Evolutionary conservation across 2,329 filamentous ascomycete genomes (phyloP), one percentile per base, ranked within the genome.

Genomic region (Colletotrichum trifolii): DNA sequence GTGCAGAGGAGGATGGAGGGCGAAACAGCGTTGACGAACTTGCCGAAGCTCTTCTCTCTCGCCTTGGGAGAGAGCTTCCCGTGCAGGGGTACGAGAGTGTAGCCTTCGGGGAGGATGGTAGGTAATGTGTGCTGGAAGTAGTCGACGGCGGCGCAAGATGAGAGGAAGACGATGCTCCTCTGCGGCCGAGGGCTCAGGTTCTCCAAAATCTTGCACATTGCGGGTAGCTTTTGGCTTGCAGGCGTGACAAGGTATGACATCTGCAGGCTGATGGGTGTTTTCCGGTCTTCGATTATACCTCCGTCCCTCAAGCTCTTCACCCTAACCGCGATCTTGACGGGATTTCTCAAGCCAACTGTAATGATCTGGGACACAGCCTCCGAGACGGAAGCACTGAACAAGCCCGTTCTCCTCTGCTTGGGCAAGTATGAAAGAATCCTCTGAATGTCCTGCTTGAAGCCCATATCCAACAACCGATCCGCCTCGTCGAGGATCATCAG

Each of bases 351-450:
- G 17, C 96, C 96, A 8, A 97, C 93, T 40, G 94, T 87, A 56
- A 99, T 94, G 59, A 99, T 91, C 74, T 97, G 92, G 68, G 94
- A 90, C 1, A 99, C 92, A 2, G 96, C 96, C 74, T 98, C 96
- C 71, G 91, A 96, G n/a, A 99, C 92, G 72, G 92, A 96, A 11
- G 96, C 96, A 73, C 93, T 97, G 79, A 98, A 99, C 0, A 99
- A 81, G 0, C 96, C 96, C 0, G 96, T 99, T 53, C 96, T 87
- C 55, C 96, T 85, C 76, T 99, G 96, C 74, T 99, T 99, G 0
- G 96, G 96, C 6, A 99, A 80, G 13, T 91, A 87, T 0, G 88
- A 87, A 25, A 99, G 81, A 45, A 98, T 97, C 60, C 89, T 92
- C 70, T 96, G 93, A 35, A 99, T 79, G 70, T 97, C 94, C 60